These are phyloP conservation scores for Fragaria vesca DNA, from an alignment of 306 rosid species.

Conservation along the genomic window DNA sequence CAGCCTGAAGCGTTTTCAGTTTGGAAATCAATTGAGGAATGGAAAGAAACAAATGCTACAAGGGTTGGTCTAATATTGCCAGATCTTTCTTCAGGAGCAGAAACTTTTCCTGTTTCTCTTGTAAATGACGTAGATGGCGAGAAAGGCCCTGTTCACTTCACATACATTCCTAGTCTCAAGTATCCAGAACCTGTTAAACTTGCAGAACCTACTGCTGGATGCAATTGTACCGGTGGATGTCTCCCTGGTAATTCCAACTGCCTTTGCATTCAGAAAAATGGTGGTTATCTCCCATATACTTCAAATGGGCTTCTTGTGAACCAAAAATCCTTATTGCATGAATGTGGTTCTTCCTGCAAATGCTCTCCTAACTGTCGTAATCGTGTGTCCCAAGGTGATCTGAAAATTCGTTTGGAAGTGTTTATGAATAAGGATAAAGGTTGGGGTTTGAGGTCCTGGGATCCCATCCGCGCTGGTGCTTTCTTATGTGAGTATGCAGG, in stretches of 20 bases:
- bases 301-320: slow-evolving; percentile 52
- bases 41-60: slow-evolving; percentile 58
- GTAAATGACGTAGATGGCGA: slow-evolving; percentile 88
- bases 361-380: slow-evolving; percentile 81
- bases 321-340: slow-evolving; percentile 64
- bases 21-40: slow-evolving; percentile 77
- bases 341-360: slow-evolving; percentile 78
- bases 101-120: slow-evolving; percentile 80
- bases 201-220: slow-evolving; percentile 54
- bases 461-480: slow-evolving; percentile 84
- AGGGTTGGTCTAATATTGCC: slow-evolving; percentile 80
- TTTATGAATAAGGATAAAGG: slow-evolving; percentile 73
- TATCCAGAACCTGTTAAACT: slow-evolving; percentile 47
- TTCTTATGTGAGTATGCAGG: slow-evolving; percentile 91
- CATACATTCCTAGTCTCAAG: slow-evolving; percentile 62
- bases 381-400: slow-evolving; percentile 67
- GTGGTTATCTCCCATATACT: slow-evolving; percentile 61
- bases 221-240: slow-evolving; percentile 78
- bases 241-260: slow-evolving; percentile 54
- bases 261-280: slow-evolving; percentile 72
- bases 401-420: slow-evolving; percentile 78
- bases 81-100: slow-evolving; percentile 88
- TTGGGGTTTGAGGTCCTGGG: slow-evolving; percentile 96
- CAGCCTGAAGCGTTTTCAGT: slow-evolving; percentile 63
- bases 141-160: slow-evolving; percentile 94